Base-by-base conservation (phyloP, 352 stramenopile species). In the Pythium apleroticum region DNA sequence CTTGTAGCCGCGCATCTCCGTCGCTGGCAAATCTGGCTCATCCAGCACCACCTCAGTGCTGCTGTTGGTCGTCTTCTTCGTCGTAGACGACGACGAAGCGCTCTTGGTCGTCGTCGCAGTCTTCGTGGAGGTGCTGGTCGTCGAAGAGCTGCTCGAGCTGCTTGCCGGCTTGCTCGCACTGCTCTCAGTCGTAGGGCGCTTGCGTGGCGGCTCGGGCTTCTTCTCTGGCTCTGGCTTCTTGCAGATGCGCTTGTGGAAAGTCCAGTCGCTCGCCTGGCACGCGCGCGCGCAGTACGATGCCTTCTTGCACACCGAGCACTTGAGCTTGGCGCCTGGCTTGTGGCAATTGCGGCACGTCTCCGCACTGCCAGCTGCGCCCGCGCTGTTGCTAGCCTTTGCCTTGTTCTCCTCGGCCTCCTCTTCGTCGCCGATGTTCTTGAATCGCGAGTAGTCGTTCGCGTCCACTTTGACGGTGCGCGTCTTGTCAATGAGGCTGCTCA, bases 281-380 rank as follows among this genome's bases (percentile, higher is more conserved):
- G 79, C 67, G 49, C 87, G 80, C 43, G 82, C 79, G 62, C 87
- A 95, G 68, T 95, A 95, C 27, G 86, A 72, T 31, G 79, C 85
- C 68, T 93, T 93, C 77, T 94, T 95, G 64, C 87, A 95, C 48
- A 94, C 73, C 20, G 83, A 92, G 73, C 87, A 95, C 77, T 93
- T 93, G 65, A 95, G 85, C 59, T 90, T 90, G 17, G 85, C 85
- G 19, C 82, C 85, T 0, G 65, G 22, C 52, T 89, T 91, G 73
- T 77, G 81, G 75, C 87, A 95, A 60, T 93, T 95, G 67, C 85
- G 83, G 60, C 87, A 95, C 33, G 56, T 74, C 20, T 78, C 75
- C 10, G 19, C 52, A 27, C 15, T 54, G 0, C 53, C 28, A 12
- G 27, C 1, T 1, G 63, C 48, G 2, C 31, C 19, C 11, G n/a